Base-by-base conservation (phyloP, 2,329 filamentous ascomycete genomes). In the Cadophora gregata region DNA sequence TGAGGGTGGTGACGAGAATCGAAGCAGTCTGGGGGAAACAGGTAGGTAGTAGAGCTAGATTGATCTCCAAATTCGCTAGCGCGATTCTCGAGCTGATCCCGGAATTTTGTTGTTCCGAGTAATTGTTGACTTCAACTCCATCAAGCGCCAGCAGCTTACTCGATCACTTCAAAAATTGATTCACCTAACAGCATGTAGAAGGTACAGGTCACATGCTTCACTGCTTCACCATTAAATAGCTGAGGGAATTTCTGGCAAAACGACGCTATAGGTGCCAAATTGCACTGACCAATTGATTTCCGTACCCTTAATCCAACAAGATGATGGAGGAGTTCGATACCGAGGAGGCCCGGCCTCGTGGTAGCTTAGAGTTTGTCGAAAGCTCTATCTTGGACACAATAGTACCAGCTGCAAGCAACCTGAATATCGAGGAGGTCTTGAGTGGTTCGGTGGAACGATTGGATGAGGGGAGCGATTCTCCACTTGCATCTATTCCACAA, bases 341-440 rank as follows among this genome's bases (percentile, higher is more conserved):
- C 63, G 74, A 75, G 69, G 71, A 80, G 71, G 69, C 65, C 66
- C 69, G 70, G 74, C 71, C 77, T 73, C 59, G 79, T 71, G 76
- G 75, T 19, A 77, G 75, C 62, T 70, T 78, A 16, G 80, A 81
- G 70, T 86, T 90, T 74, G 79, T 86, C 56, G 85, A 89, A 66
- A 80, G 83, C 67, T 86, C 88, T 3, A 82, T 85, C 66, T 80
- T 91, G 64, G 83, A 84, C 45, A 89, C 89, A 71, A 80, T 90
- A 53, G 80, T 91, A 59, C 88, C 88, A 10, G 79, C 83, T 59
- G 79, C 83, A 24, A 88, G 87, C 64, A 75, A 85, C 45, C 80
- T 88, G 63, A 78, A 84, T 48, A 80, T 88, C 42, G 84, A 88
- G 65, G 80, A 85, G 27, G 79, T 79, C 1, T 82, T 89, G 64